Conservation (phyloP, 768 basidiomycete genomes). For the Tricholoma terreum region DNA sequence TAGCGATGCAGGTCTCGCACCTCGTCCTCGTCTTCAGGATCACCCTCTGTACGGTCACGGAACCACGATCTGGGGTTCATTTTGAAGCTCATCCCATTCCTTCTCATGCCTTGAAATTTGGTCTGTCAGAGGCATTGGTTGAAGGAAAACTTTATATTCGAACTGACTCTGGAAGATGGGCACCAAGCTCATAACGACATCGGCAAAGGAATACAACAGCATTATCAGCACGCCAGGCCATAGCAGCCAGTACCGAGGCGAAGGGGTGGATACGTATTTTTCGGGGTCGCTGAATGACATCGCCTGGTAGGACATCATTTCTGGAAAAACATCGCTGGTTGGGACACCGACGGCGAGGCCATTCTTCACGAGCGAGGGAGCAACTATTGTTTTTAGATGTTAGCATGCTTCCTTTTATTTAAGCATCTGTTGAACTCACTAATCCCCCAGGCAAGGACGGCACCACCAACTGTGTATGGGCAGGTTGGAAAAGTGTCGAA, state of each 20-base stretch:
- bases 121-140: neutral
- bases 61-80: slow-evolving; percentile 24
- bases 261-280: slow-evolving; percentile 40
- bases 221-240: slow-evolving; percentile 65
- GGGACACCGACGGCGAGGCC: slow-evolving; percentile 46
- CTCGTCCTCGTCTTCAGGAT: slow-evolving; percentile 47
- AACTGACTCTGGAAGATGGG: slow-evolving; percentile 32
- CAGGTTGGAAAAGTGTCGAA: neutral
- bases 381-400: slow-evolving; percentile 30
- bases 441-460: slow-evolving; percentile 60
- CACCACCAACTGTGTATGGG: slow-evolving; percentile 41
- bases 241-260: slow-evolving; percentile 59
- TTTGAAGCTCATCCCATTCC: neutral
- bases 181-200: slow-evolving; percentile 41
- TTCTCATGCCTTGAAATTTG: neutral
- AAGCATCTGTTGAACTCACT: slow-evolving; percentile 27
- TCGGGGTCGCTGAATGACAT: slow-evolving; percentile 46
- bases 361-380: slow-evolving; percentile 49
- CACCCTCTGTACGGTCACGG: slow-evolving; percentile 21
- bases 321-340: slow-evolving; percentile 36
- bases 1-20: slow-evolving; percentile 7
- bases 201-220: slow-evolving; percentile 57
- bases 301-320: slow-evolving; percentile 39
- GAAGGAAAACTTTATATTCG: neutral
- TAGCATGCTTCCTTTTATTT: neutral